Base-by-base conservation (phyloP, 2,329 filamentous ascomycete genomes). In the Claviceps paspali region DNA sequence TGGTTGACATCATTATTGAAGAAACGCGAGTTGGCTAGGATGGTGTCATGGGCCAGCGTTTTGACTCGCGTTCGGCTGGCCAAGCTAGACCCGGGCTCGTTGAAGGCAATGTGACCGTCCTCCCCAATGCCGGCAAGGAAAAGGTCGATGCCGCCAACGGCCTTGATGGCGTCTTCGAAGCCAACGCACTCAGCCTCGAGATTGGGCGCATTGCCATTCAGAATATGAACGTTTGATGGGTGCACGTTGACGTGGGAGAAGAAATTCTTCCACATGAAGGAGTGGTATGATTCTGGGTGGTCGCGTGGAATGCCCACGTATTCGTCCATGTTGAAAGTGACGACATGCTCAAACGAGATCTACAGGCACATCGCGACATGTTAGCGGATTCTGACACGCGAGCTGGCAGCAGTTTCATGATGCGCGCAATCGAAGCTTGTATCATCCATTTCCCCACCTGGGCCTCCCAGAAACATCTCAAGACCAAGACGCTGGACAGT, bases 261-360 rank as follows among this genome's bases (percentile, higher is more conserved):
- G 67, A 92, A 85, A 62, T 91, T 71, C 60, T 82, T 83, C 72
- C 86, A 92, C 84, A 92, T 91, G 65, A 91, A 92, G 46, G 78
- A 82, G 63, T 92, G 84, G 61, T 92, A 92, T 50, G 79, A 85
- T 56, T 91, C 78, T 10, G 82, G 77, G 55, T 92, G 82, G 49
- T 87, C 82, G 50, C 82, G 76, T 24, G 83, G 79, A 44, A 92
- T 72, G 40, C 80, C 82, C 46, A 91, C 82, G 52, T 92, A 92
- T 62, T 92, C 84, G 60, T 92, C 84, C 84, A 91, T 91, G 60
- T 91, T 91, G 68, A 92, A 92, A 19, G 84, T 92, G 53, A 91
- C 73, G 51, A 92, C 82, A 79, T 92, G 74, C 52, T 79, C 77
- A 56, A 92, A 92, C 1, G 83, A 88, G 51, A 92, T 77, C 53